Evolutionary conservation across 352 stramenopile species (phyloP).

Genomic region (Phytopythium mirpurense): DNA sequence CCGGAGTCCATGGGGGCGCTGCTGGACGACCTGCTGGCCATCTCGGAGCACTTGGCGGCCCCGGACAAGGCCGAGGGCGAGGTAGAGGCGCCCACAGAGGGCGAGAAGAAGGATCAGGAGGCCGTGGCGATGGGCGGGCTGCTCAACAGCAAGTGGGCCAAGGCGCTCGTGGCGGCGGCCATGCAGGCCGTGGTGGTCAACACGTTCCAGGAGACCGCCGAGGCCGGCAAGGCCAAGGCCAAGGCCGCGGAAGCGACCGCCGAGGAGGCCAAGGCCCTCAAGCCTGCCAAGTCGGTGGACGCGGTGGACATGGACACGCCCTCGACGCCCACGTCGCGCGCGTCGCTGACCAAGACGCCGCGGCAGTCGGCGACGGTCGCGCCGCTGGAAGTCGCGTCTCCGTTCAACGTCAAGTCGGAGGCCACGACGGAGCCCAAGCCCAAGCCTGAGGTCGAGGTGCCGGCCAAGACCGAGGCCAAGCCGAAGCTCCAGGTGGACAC

Average conservation of each 20-base stretch:
- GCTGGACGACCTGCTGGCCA: constrained; percentile 50
- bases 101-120: constrained; percentile 8
- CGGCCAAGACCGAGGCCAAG: not conserved
- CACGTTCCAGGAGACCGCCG: constrained; percentile 23
- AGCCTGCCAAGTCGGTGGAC: constrained; percentile 6
- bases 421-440: not conserved
- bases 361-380: constrained; percentile 4
- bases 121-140: not conserved
- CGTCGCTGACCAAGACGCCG: constrained; percentile 7
- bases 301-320: not conserved
- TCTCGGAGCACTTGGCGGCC: constrained; percentile 24
- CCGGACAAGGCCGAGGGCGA: constrained; percentile 16
- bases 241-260: constrained; percentile 2
- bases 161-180: constrained; percentile 15
- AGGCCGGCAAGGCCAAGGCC: constrained; percentile 7
- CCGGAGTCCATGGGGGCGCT: constrained; percentile 35
- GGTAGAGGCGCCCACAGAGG: no score
- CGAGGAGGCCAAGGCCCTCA: constrained; percentile 3
- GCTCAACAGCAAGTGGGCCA: constrained; percentile 2
- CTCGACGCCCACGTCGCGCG: constrained; percentile 2
- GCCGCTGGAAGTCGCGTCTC: constrained; percentile 1
- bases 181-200: constrained; percentile 31
- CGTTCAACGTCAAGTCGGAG: not conserved
- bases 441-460: not conserved
- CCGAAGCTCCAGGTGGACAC: not conserved